Base-by-base conservation (phyloP, 2,329 filamentous ascomycete species). In the Orbilia oligospora region DNA sequence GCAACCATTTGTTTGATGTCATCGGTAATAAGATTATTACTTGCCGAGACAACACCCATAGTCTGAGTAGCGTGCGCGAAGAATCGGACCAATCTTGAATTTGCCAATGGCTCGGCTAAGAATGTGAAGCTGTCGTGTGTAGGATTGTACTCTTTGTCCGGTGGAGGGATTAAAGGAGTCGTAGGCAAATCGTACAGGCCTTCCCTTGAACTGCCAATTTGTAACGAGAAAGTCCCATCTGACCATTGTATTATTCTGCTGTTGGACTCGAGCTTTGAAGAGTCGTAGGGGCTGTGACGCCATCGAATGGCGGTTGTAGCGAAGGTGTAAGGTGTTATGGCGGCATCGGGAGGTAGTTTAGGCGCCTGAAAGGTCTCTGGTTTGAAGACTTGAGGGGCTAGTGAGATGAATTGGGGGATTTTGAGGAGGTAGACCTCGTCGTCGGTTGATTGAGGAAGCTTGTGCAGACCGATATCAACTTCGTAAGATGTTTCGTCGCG, bases 201-300 rank as follows among this genome's bases (percentile, higher is more conserved):
- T 84, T 82, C 89, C 89, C 41, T 88, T 86, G 76, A 88, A 84
- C 88, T 90, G 24, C 89, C 90, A 44, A 91, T 86, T 81, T 92
- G 90, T 3, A 92, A 85, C 1, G 90, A 91, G 56, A 91, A 84
- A 3, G 88, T 90, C 44, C 90, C 90, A 81, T 92, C 90, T 18
- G 89, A 90, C 90, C 90, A 92, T 80, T 88, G 87, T 63, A 91
- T 86, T 65, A 91, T 86, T 48, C 90, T 89, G 10, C 89, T 89
- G 81, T 91, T 91, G 5, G 89, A 91, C 82, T 92, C 90, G 14
- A 91, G 84, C 44, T 87, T 83, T 3, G 85, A 84, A 5, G 87
- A 86, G 71, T 90, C 85, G 1, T 87, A 87, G n/a, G 90, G 89
- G 56, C 90, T 89, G 81, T 88, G 87, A 65, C 90, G 88, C 90